Base-by-base conservation (phyloP, 768 basidiomycete genomes). In the Brasilioporus rufonigricans region DNA sequence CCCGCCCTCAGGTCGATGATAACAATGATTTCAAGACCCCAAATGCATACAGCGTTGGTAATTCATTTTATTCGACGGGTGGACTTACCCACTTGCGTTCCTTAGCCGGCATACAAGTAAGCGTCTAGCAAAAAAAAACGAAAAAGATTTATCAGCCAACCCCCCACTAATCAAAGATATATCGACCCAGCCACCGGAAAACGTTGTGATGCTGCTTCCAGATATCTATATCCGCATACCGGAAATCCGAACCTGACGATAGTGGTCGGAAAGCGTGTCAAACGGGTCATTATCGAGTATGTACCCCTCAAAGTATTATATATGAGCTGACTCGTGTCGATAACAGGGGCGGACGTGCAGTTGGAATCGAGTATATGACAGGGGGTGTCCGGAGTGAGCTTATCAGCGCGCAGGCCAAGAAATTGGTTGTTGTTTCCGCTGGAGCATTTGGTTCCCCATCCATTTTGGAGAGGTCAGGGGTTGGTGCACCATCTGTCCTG, bases 41-140 rank as follows among this genome's bases (percentile, higher is more conserved):
- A 18, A 51, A 70, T 50, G 65, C 63, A 5, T 70, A 71, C n/a
- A 62, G 56, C 26, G 65, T 61, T 41, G 41, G 62, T 63, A 5
- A 58, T 59, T 36, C 2, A 24, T 65, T 47, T 14, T 23, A 4
- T 5, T 16, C 8, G 1, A 16, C 7, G 16, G 0, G 18, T 12
- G 11, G 5, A 19, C 21, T 40, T 32, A 32, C 5, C n/a, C 7
- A 21, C 19, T 3, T 11, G 1, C 10, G 24, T 45, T 13, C 31
- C 24, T 18, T 27, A 70, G 68, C 56, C 54, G 12, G 33, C 45
- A 27, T 57, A 56, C 40, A 62, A 52, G 67, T 69, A 41, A 59
- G 60, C 8, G 3, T 39, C 26, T 4, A 5, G 2, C n/a, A 6
- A 16, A 43, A n/a, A 18, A 4, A 16, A 3, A 4, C n/a, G 27